These are phyloP conservation scores for Selaginella moellendorffii DNA, from an alignment of 75 land plant species.

Conservation along the genomic window DNA sequence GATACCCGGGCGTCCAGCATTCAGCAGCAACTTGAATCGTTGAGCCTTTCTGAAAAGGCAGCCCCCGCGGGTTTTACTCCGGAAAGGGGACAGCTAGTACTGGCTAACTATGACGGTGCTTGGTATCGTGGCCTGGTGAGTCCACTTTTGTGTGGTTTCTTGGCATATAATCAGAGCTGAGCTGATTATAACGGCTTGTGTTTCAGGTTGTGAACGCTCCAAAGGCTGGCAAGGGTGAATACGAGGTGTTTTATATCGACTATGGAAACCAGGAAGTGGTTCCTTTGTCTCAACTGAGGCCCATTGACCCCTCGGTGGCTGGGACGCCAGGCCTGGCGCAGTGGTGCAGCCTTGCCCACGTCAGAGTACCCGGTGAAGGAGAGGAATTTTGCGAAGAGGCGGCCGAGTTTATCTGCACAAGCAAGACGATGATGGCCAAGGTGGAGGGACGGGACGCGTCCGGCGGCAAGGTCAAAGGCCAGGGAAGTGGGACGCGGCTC, in stretches of 20 bases:
- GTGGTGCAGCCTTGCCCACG: slow-evolving; percentile 69
- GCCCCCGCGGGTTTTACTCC: slow-evolving; percentile 56
- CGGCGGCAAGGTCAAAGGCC: slow-evolving; percentile 85
- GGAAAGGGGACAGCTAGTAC: slow-evolving; percentile 75
- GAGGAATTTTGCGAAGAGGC: slow-evolving; percentile 89
- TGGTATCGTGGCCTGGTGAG: slow-evolving; percentile 96
- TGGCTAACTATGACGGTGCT: slow-evolving; percentile 78
- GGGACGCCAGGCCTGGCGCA: slow-evolving; percentile 65
- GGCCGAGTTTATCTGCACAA: slow-evolving; percentile 30
- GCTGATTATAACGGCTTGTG: background rate
- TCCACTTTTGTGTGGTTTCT: background rate
- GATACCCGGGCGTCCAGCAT: slow-evolving; percentile 55
- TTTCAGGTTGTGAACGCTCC: slow-evolving; percentile 70
- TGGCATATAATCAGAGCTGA: background rate
- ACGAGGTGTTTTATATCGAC: slow-evolving; percentile 92
- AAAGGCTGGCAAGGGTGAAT: slow-evolving; percentile 41
- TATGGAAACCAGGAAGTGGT: slow-evolving; percentile 88
- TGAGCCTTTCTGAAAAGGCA: slow-evolving; percentile 53
- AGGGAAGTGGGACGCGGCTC: slow-evolving; percentile 72
- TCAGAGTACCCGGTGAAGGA: slow-evolving; percentile 64
- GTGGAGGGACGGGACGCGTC: slow-evolving; percentile 68
- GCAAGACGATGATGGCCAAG: slow-evolving; percentile 46
- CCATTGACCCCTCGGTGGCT: slow-evolving; percentile 56
- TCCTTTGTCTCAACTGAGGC: slow-evolving; percentile 54
- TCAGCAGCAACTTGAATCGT: slow-evolving; percentile 61